Evolutionary conservation across 768 basidiomycete species (phyloP), one percentile per base, ranked within the genome.

Genomic region (Macrolepiota albuminosa): DNA sequence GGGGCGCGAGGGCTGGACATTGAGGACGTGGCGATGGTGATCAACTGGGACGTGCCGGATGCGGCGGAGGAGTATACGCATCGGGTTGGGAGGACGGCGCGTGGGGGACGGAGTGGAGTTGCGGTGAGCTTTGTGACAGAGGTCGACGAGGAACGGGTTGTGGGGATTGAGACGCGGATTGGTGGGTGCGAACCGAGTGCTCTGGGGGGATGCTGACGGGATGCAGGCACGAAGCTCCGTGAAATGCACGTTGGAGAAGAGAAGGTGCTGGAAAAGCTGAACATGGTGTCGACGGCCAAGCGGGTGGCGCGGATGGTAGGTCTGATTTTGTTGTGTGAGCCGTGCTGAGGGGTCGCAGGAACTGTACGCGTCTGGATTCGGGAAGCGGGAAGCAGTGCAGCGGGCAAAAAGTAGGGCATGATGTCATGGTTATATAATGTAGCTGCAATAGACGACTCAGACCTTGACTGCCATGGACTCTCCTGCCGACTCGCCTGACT

Each of bases 71-170:
- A 96, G 70, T 99, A 99, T 69, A 91, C 93, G 1, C 97, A 99
- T 76, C 84, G 97, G 24, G 97, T 99, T 1, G 95, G 95, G 47
- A 76, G 95, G 68, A 98, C 95, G 26, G 95, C 95, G 34, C 86
- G 95, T 66, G 91, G 89, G 11, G 97, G 97, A 6, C 81, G 85
- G 67, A 91, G 89, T 3, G 97, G 97, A 67, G 76, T 95, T 52
- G 93, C 93, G 0, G 80, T 98, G 33, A 98, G 95, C 67, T 92
- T 98, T 69, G 91, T 98, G 55, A 97, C 96, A 2, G 96, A 98
- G 74, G 79, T 83, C 47, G 97, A 98, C 70, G 93, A 95, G 67
- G 87, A 93, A 56, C 78, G 88, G 50, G 84, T 99, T 43, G 64
- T 91, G 66, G 81, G 74, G 61, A 89, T 99, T 58, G 97, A 99